These are phyloP conservation scores for Strobilomyces dryophilus DNA, from an alignment of 768 basidiomycete genomes.

Conservation along the genomic window DNA sequence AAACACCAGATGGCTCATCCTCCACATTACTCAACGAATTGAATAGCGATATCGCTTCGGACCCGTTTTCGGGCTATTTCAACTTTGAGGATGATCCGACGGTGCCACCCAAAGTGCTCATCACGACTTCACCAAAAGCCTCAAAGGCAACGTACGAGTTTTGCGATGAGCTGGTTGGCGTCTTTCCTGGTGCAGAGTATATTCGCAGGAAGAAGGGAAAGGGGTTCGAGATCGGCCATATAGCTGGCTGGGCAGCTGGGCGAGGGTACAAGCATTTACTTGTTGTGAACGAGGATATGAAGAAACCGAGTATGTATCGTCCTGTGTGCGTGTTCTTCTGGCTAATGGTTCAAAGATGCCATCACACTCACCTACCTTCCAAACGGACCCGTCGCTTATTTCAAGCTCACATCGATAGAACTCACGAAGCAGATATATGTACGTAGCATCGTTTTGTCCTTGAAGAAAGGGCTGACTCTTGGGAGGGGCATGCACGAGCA, in stretches of 20 bases:
- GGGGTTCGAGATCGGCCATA: conserved; percentile 85
- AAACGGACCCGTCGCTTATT: conserved; percentile 90
- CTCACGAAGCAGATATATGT: conserved; percentile 85
- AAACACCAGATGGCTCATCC: conserved; percentile 27
- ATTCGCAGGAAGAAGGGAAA: conserved; percentile 82
- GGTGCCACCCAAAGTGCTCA: conserved; percentile 79
- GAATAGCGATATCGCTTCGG: conserved; percentile 64
- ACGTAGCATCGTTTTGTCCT: conserved; percentile 23
- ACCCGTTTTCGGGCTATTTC: conserved; percentile 79
- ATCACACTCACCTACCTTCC: conserved; percentile 91
- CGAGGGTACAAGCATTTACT: conserved; percentile 85
- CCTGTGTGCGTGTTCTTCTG: not conserved
- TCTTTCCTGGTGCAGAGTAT: conserved; percentile 92
- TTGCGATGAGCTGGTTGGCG: conserved; percentile 82
- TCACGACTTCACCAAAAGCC: conserved; percentile 87
- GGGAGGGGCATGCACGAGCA: conserved; percentile 85
- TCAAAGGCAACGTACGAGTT: conserved; percentile 90
- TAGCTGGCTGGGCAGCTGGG: conserved; percentile 90
- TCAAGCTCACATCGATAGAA: conserved; percentile 87
- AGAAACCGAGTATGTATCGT: conserved; percentile 75
- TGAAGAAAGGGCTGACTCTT: conserved; percentile 7
- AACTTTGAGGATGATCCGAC: conserved; percentile 60
- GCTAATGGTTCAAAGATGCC: conserved; percentile 56
- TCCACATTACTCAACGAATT: conserved; percentile 51
- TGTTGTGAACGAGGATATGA: conserved; percentile 95